Evolutionary conservation across 2,329 filamentous ascomycete genomes (phyloP), one percentile per base, ranked within the genome.

Genomic region (Neofusicoccum ribis): DNA sequence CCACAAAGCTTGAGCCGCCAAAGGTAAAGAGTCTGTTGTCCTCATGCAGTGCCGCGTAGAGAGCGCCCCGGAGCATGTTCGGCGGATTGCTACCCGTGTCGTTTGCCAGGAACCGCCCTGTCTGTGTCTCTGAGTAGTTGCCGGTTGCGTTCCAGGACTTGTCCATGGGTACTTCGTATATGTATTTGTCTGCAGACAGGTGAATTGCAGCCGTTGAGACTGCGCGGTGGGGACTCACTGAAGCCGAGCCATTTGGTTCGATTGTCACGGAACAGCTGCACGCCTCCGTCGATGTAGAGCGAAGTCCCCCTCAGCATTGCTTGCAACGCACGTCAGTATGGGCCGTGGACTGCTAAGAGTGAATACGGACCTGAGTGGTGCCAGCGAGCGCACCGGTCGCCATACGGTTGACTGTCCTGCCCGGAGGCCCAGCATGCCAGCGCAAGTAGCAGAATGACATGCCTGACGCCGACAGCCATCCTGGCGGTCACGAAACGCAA

Each of bases 101-200:
- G 2, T 68, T 65, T 44, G 70, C 71, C 9, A 66, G 60, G 15
- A 67, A 71, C 47, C 71, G 71, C 20, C 67, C 65, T 17, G 72
- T 27, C 6, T 67, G 63, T 11, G n/a, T 69, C 36, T 73, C 71
- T 0, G 72, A 72, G 39, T 74, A 70, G 52, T 73, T 75, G 20
- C 51, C 67, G 50, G 68, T 70, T 71, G 70, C 73, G 66, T 74
- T 70, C 71, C 75, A 77, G 15, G 73, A 72, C 14, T 67, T 65
- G 15, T 50, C 69, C 68, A 77, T 67, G 51, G 73, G 69, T 14
- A 76, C 66, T n/a, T 59, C 49, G 23, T 66, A 43, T 36, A 68
- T 60, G 51, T 68, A 62, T 60, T 31, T 54, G 41, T 41, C 64
- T 65, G 27, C 11, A 3, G 9, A 5, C 27, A 31, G 12, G 15